Evolutionary conservation across 176 grass and related monocot genomes (phyloP).

Genomic region (Cenchrus purpureus): DNA sequence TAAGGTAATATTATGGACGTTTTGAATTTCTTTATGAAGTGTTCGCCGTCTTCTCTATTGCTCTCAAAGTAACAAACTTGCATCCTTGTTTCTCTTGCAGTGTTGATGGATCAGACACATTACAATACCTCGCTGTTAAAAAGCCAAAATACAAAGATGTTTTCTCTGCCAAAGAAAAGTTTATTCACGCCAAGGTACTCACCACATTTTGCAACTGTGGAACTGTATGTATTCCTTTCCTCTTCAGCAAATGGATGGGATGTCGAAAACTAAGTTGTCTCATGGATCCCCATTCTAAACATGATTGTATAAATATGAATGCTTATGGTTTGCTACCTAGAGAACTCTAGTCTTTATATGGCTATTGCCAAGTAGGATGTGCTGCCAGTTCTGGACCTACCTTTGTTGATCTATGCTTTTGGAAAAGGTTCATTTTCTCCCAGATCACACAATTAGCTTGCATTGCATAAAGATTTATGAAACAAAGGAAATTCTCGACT

Average conservation of each 20-base stretch:
- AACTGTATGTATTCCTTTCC: conserved; percentile 9
- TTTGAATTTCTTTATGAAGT: conserved; percentile 7
- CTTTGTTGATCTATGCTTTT: conserved; percentile 9
- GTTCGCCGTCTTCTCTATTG: conserved; percentile 18
- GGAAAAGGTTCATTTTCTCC: background rate
- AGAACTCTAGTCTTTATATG: conserved; percentile 23
- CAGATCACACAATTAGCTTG: background rate
- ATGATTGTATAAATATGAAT: conserved; percentile 34
- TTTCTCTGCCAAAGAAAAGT: conserved; percentile 93
- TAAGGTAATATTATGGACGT: conserved; percentile 51
- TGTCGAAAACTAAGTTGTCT: conserved; percentile 36
- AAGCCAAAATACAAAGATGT: conserved; percentile 87
- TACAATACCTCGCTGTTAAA: conserved; percentile 43
- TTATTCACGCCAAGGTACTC: conserved; percentile 93
- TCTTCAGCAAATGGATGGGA: conserved; percentile 31
- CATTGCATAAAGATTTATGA: conserved; percentile 9
- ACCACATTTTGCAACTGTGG: conserved; percentile 25
- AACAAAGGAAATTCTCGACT: background rate
- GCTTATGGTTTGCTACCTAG: conserved; percentile 24
- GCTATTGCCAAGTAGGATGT: background rate
- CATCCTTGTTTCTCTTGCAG: conserved; percentile 56
- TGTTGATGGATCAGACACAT: conserved; percentile 48
- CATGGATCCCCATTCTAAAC: background rate
- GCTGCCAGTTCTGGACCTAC: background rate
- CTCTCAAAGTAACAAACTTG: conserved; percentile 30